phyloP scores from a whole-genome alignment of 768 basidiomycete species.

The Sistotremastrum suecicum region DNA sequence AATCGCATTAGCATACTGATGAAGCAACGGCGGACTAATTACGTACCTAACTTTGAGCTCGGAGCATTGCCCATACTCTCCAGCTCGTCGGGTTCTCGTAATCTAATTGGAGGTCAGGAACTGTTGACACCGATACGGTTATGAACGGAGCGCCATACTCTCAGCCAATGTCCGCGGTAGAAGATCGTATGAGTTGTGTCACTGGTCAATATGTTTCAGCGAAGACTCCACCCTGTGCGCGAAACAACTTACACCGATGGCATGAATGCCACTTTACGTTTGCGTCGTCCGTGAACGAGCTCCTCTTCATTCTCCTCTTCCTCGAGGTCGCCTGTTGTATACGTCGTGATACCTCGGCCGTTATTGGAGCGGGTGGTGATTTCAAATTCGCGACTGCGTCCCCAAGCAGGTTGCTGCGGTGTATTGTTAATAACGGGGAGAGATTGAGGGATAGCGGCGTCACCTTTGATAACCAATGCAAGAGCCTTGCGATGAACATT shows the following conservation, averaged over 20 bases:
- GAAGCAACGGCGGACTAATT: slow-evolving; percentile 2
- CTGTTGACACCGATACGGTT: slow-evolving; percentile 3
- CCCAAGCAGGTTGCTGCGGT: slow-evolving; percentile 79
- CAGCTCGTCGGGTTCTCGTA: slow-evolving; percentile 63
- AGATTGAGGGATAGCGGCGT: slow-evolving; percentile 4
- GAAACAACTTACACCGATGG: slow-evolving; percentile 23
- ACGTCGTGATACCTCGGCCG: slow-evolving; percentile 48
- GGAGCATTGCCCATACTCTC: slow-evolving; percentile 59
- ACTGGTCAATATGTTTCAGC: slow-evolving; percentile 13
- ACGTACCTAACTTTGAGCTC: slow-evolving; percentile 68
- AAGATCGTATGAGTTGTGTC: slow-evolving; percentile 84
- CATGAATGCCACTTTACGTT: slow-evolving; percentile 73
- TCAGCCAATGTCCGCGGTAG: slow-evolving; percentile 80
- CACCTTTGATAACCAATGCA: slow-evolving; percentile 83
- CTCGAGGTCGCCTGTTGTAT: slow-evolving; percentile 63
- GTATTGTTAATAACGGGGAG: background rate
- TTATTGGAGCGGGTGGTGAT: slow-evolving; percentile 68
- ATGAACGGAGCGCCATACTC: slow-evolving; percentile 29
- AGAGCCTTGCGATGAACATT: slow-evolving; percentile 38
- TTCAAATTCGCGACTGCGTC: slow-evolving; percentile 77
- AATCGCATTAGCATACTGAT: slow-evolving; percentile 10
- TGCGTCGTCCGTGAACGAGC: slow-evolving; percentile 53
- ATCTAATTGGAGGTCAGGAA: slow-evolving; percentile 32
- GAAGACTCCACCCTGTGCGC: background rate
- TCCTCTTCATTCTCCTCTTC: slow-evolving; percentile 57